Base-by-base conservation (phyloP, 768 basidiomycete species). In the Psilocybe cyanescens region DNA sequence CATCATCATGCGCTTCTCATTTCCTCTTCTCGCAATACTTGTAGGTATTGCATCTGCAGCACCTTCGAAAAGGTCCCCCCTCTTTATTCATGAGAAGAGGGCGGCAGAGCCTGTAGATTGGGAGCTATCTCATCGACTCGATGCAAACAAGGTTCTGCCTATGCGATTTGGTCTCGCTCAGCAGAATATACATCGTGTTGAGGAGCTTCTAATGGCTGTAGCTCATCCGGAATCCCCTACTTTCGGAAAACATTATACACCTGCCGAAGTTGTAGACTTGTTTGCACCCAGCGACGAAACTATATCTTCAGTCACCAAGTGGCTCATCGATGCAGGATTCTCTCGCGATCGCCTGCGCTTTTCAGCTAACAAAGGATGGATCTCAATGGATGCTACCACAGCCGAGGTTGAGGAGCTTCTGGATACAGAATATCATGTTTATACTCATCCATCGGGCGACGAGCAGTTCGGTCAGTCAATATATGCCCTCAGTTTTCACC, bases 131-230 rank as follows among this genome's bases (percentile, higher is more conserved):
- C 69, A 67, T 44, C 68, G 74, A 30, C 66, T 74, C 19, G 72
- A 74, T 53, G 55, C 62, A 2, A 55, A 72, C 63, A 67, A 70
- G 54, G 46, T 77, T 49, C 71, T 86, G 12, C 82, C 83, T 12
- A 75, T 86, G 65, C 79, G 81, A 24, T 77, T 86, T 57, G 83
- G 81, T 14, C 77, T 86, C 30, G 68, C 75, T 3, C 85, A 86
- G 65, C 69, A 71, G 46, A 82, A 86, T 61, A 65, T 83, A 17
- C 70, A 81, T 51, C 74, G 72, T 4, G 70, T 86, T 33, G 82
- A 83, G 64, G 77, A 77, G 8, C 74, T 79, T 53, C 74, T 86
- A 29, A 72, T 79, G 67, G 78, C 76, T 17, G 79, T 86, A 16
- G 80, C 84, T 3, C 78, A 85, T 55, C 84, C 84, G 3, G 78